A percentile compares a stretch with the other conserved stretches of the same genome.
phyloP scores from a whole-genome alignment of 2,329 filamentous ascomycete species.

The Pestalotiopsis sp. region DNA sequence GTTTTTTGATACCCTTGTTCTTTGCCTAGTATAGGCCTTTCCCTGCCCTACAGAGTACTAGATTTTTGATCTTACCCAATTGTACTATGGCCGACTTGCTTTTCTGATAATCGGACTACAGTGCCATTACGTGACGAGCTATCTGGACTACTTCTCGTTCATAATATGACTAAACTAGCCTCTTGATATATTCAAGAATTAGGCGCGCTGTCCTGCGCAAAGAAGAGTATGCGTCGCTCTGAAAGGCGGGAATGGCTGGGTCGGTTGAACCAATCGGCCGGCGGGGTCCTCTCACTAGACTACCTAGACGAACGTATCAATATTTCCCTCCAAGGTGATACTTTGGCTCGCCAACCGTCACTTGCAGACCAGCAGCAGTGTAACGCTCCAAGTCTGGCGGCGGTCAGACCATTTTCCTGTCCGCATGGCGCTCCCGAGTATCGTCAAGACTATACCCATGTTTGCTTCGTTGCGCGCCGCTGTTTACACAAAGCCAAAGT shows the following conservation, averaged over 20 bases:
- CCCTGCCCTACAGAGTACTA: neutral
- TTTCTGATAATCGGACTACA: neutral
- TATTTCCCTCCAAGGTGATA: neutral
- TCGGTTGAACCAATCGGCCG: neutral
- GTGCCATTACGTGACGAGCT: neutral
- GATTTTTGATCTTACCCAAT: neutral
- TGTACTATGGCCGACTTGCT: neutral
- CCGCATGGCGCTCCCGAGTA: neutral
- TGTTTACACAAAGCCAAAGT: neutral
- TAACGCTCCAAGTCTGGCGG: neutral
- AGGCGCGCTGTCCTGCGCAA: neutral
- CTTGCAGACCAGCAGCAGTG: neutral
- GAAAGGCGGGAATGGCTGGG: neutral
- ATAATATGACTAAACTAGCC: neutral
- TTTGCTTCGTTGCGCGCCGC: neutral
- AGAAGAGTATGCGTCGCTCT: neutral
- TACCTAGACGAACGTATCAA: neutral
- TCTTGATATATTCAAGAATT: neutral
- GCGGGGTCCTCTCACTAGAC: neutral
- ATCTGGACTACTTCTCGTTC: neutral
- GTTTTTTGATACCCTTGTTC: neutral
- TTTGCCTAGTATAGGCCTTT: neutral
- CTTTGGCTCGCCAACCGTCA: neutral
- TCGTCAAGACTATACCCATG: neutral
- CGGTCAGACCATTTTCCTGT: neutral